Evolutionary conservation across 208 protist species (phyloP).

Genomic region (Leptomonas pyrrhocoris): DNA sequence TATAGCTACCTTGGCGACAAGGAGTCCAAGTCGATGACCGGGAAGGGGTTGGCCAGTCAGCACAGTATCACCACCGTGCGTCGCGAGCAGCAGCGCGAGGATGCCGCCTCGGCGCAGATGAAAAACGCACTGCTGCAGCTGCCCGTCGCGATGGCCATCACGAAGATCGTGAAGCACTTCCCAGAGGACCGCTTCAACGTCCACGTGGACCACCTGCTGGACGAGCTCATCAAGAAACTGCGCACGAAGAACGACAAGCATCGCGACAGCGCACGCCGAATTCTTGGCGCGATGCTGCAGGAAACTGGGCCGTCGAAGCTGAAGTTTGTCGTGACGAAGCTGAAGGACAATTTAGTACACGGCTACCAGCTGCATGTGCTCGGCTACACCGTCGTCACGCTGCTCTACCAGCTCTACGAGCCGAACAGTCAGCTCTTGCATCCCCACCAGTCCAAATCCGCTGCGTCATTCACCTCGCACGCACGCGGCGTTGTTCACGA

Average conservation of each 20-base stretch:
- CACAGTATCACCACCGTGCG: slow-evolving; percentile 74
- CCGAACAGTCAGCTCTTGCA: slow-evolving; percentile 61
- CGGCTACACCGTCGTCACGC: slow-evolving; percentile 90
- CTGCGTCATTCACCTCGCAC: neutral
- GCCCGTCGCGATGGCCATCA: slow-evolving; percentile 87
- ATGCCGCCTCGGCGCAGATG: slow-evolving; percentile 51
- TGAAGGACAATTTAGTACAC: slow-evolving; percentile 87
- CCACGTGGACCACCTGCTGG: slow-evolving; percentile 79
- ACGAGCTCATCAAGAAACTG: slow-evolving; percentile 81
- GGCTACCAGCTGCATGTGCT: slow-evolving; percentile 93
- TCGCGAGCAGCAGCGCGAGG: slow-evolving; percentile 61
- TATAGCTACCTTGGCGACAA: slow-evolving; percentile 74
- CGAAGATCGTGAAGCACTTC: slow-evolving; percentile 86
- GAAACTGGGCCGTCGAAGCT: slow-evolving; percentile 86
- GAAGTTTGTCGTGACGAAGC: slow-evolving; percentile 79
- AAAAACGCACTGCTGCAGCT: slow-evolving; percentile 82
- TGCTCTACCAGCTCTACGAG: slow-evolving; percentile 90
- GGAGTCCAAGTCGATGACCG: slow-evolving; percentile 31
- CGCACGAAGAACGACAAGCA: slow-evolving; percentile 90
- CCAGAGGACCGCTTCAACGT: slow-evolving; percentile 72
- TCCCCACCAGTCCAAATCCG: neutral
- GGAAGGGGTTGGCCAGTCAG: slow-evolving; percentile 47
- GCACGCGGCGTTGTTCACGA: slow-evolving; percentile 18
- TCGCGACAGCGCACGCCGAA: slow-evolving; percentile 80
- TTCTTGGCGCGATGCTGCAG: slow-evolving; percentile 83